Evolutionary conservation across 1,284 basidiomycete genomes (phyloP), one percentile per base, ranked within the genome.

Genomic region (Microbotryum saponariae): DNA sequence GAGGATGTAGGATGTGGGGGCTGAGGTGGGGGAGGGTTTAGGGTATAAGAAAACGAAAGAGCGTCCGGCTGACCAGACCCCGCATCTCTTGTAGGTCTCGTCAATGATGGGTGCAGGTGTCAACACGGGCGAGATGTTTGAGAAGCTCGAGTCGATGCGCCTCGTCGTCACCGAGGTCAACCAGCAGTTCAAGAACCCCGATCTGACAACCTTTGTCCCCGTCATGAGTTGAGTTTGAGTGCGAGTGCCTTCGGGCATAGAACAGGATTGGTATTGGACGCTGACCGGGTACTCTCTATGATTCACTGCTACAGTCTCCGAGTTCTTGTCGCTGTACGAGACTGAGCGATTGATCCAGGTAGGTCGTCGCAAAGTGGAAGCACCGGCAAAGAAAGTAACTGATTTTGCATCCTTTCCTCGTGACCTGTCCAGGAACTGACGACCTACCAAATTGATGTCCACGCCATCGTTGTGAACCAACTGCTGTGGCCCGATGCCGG

Each of bases 401-500:
- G 37, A 42, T 4, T 23, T 9, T 25, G 9, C 16, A 12, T 42
- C 6, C 42, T 21, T 25, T n/a, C 16, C 37, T 42, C 37, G 37
- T 42, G 37, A 42, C 16, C 14, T 16, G 12, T 16, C 16, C 18
- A 42, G 76, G 96, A 98, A 75, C 79, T 98, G 54, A 94, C 93
- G 16, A 81, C 85, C 54, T 98, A 98, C 77, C 92, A 91, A 75
- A 98, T 98, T 75, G 96, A 98, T 77, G 97, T 93, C 51, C 94
- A 98, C 77, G 91, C 93, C 75, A 98, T 98, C 71, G 91, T 98
- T 58, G 91, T 97, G 69, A 98, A 98, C 76, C 94, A 98, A 77
- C 80, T 98, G 12, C 80, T 98, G 49, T 97, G 91, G 81, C 94
- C 94, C 23, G 92, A 89, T 79, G 81, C 85, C 74, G 83, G 89